phyloP scores from a whole-genome alignment of 331 rosid genomes.

The Quercus phellos region DNA sequence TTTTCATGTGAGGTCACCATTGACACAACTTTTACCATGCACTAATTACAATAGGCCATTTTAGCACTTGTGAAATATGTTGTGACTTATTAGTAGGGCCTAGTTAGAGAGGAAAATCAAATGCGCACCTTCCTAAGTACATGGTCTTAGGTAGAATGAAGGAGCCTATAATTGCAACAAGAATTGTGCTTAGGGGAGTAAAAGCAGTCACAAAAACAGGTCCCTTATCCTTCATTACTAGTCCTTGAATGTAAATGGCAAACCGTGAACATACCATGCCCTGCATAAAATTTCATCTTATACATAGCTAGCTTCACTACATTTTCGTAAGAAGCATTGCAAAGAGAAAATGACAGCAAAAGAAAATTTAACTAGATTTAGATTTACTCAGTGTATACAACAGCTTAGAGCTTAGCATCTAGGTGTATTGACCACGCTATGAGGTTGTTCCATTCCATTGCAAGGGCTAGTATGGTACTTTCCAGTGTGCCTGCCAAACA shows the following conservation, averaged over 20 bases:
- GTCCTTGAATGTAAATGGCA: constrained; percentile 16
- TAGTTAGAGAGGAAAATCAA: not conserved
- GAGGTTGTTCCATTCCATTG: constrained; percentile 38
- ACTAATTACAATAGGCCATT: too few species aligned
- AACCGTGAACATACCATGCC: constrained; percentile 46
- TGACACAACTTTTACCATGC: too few species aligned
- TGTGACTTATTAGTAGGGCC: not conserved
- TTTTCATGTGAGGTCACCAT: too few species aligned
- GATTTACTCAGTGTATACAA: constrained; percentile 32
- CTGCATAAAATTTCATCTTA: constrained; percentile 18
- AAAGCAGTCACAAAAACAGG: constrained; percentile 29
- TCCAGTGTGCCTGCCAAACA: constrained; percentile 36
- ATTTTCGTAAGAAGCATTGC: not conserved
- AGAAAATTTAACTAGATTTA: not conserved
- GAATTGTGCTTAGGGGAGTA: constrained; percentile 20
- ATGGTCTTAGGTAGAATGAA: constrained; percentile 14
- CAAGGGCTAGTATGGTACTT: constrained; percentile 33
- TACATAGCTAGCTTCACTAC: not conserved
- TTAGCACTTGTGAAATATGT: too few species aligned
- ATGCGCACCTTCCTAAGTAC: constrained; percentile 25
- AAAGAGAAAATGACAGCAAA: too few species aligned
- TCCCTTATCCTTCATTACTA: constrained; percentile 22
- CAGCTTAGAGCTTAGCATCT: constrained; percentile 33
- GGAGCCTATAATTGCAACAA: constrained; percentile 30
- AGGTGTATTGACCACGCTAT: constrained; percentile 41